These are phyloP conservation scores for Vitis labrusca DNA, from an alignment of 164 flowering plant species.

Conservation along the genomic window DNA sequence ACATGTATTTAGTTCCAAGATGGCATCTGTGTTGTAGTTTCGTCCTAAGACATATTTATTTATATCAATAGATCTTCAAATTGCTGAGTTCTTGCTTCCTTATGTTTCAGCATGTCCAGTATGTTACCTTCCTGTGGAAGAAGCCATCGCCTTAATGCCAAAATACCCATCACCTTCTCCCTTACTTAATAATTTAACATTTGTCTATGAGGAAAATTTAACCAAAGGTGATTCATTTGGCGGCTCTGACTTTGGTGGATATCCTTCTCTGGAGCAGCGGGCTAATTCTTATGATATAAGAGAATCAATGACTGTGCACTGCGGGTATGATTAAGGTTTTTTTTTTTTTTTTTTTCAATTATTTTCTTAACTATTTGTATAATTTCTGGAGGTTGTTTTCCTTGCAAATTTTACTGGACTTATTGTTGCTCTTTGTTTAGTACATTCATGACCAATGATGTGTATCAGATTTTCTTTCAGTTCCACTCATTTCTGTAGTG, in stretches of 20 bases:
- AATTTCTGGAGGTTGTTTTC: neutral
- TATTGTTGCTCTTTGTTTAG: neutral
- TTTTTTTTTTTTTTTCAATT: neutral
- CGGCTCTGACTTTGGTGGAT: slow-evolving; percentile 96
- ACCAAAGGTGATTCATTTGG: slow-evolving; percentile 60
- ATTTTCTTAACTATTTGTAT: neutral
- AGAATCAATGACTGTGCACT: slow-evolving; percentile 92
- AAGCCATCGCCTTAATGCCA: slow-evolving; percentile 66
- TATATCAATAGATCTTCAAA: neutral
- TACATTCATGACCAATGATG: neutral
- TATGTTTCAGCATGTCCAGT: slow-evolving; percentile 70
- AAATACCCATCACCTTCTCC: slow-evolving; percentile 62
- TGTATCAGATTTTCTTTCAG: neutral
- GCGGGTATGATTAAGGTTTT: slow-evolving; percentile 67
- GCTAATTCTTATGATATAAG: slow-evolving; percentile 73
- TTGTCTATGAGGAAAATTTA: slow-evolving; percentile 42
- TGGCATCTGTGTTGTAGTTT: neutral
- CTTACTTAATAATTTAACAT: slow-evolving; percentile 43
- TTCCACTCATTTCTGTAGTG: neutral
- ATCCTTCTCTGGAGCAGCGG: slow-evolving; percentile 83
- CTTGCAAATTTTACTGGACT: neutral
- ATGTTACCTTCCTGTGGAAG: slow-evolving; percentile 71
- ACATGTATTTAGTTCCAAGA: neutral
- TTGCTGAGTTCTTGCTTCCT: slow-evolving; percentile 15
- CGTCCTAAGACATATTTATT: neutral